Conservation (phyloP, 2,329 filamentous ascomycete genomes). For the Epichloe sp. region DNA sequence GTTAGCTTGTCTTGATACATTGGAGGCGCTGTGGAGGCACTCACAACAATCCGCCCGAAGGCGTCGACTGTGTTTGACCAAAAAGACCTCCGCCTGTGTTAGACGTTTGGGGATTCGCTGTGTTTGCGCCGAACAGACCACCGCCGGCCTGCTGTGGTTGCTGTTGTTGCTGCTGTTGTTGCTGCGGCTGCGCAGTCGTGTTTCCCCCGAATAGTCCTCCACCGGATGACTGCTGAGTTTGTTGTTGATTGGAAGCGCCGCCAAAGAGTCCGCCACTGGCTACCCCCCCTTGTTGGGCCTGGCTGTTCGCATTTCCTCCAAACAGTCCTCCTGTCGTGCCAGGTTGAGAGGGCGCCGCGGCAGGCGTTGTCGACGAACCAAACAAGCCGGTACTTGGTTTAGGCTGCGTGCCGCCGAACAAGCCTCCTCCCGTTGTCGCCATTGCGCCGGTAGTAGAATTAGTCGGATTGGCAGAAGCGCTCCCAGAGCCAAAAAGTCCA, state of each 20-base stretch:
- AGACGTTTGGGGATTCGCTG: constrained; percentile 9
- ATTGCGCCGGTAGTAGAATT: constrained; percentile 18
- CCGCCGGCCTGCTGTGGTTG: constrained; percentile 16
- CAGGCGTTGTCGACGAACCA: constrained; percentile 13
- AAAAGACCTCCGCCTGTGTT: constrained; percentile 15
- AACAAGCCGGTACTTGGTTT: constrained; percentile 18
- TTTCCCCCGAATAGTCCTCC: constrained; percentile 20
- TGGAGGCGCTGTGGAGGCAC: constrained; percentile 1
- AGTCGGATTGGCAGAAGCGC: constrained; percentile 15
- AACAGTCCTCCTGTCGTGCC: constrained; percentile 12
- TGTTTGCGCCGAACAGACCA: constrained; percentile 17
- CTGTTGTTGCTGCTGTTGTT: constrained; percentile 14
- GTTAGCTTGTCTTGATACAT: not conserved
- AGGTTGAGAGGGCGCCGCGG: constrained; percentile 11
- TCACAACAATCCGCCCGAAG: constrained; percentile 21
- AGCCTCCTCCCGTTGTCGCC: constrained; percentile 23
- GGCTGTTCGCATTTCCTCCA: constrained; percentile 14
- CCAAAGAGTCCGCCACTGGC: constrained; percentile 4
- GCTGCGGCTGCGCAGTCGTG: constrained; percentile 13
- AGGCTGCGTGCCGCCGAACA: constrained; percentile 21
- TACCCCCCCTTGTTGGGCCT: not conserved
- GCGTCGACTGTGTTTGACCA: constrained; percentile 21
- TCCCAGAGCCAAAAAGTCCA: constrained; percentile 24
- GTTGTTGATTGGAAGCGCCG: constrained; percentile 12
- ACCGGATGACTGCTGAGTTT: constrained; percentile 11